Percentiles rank a stretch among this genome's conserved stretches.
phyloP scores from a whole-genome alignment of 345 rosid species.

The Brassica cretica region DNA sequence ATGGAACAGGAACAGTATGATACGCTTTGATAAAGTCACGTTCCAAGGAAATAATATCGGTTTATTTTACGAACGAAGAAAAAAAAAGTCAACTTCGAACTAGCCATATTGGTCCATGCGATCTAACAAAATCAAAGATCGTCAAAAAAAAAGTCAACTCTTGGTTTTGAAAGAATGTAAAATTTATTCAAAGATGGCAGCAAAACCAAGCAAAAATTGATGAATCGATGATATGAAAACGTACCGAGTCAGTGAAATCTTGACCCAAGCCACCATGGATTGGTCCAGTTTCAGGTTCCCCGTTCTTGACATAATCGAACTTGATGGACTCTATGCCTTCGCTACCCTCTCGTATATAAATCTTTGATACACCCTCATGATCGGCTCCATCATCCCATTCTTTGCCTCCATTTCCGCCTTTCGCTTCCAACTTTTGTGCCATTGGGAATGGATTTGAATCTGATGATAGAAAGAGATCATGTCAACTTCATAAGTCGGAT shows the following conservation, averaged over 20 bases:
- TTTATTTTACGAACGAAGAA: not conserved
- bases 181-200: not conserved
- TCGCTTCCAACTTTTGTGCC: conserved; percentile 24
- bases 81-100: not conserved
- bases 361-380: conserved; percentile 4
- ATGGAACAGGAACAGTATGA: not conserved
- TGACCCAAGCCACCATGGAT: not conserved
- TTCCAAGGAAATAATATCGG: not conserved
- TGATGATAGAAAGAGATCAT: not conserved
- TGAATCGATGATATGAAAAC: not conserved
- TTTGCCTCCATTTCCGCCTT: conserved; percentile 21
- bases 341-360: conserved; percentile 10
- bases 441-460: not conserved
- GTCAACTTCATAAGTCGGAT: not conserved
- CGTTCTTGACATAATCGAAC: conserved; percentile 23
- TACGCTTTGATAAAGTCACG: not conserved
- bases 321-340: conserved; percentile 15
- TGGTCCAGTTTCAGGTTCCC: conserved; percentile 3
- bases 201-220: not conserved
- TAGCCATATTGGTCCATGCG: not conserved
- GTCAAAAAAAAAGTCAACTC: too few species aligned
- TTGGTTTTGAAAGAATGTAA: too few species aligned
- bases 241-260: conserved; percentile 16
- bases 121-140: not conserved
- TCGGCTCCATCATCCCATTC: conserved; percentile 30